Conservation (phyloP, 148 eudicot genomes). For the Rhododendron molle region DNA sequence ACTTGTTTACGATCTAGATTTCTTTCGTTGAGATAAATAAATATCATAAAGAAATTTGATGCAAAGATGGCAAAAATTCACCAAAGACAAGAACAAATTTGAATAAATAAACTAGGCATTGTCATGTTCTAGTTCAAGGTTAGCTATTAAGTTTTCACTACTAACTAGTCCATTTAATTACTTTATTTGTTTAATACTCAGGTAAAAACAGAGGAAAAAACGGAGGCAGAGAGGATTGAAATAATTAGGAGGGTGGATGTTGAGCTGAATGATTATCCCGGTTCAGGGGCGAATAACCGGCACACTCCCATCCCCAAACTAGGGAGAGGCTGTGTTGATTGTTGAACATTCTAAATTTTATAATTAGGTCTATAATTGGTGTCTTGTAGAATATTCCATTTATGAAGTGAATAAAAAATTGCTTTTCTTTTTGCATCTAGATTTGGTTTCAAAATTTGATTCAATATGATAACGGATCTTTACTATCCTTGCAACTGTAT, state of each 20-base stretch:
- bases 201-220: conserved; percentile 5
- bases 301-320: conserved; percentile 49
- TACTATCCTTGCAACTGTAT: no score
- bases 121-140: neutral
- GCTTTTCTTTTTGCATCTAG: no score
- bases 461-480: no score
- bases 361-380: neutral
- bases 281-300: conserved; percentile 72
- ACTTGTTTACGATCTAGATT: neutral
- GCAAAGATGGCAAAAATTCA: neutral
- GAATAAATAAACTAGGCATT: neutral
- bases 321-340: conserved; percentile 21
- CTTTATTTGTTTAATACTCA: neutral
- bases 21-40: neutral
- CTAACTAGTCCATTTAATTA: neutral
- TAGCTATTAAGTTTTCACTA: neutral
- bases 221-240: conserved; percentile 7
- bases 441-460: no score
- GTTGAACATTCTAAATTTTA: conserved; percentile 20
- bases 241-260: conserved; percentile 22
- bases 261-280: conserved; percentile 59
- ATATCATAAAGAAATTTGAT: neutral
- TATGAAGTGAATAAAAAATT: neutral
- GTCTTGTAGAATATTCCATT: neutral
- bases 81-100: neutral